Evolutionary conservation across 306 rosid genomes (phyloP).

Genomic region (Crataegus laevigata): DNA sequence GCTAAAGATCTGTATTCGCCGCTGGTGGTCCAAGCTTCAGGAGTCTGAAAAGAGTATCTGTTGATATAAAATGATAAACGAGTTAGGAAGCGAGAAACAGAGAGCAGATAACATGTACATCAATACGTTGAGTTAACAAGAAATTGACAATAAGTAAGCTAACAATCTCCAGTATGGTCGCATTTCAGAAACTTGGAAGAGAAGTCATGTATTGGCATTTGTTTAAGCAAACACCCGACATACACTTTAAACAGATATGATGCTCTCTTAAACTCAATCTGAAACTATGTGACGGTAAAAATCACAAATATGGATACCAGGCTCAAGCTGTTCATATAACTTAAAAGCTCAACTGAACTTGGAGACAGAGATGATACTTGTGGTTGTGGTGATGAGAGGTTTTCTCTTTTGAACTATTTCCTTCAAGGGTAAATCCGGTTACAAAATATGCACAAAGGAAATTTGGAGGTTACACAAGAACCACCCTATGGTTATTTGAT

Average conservation of each 20-base stretch:
- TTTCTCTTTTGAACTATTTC: too few species aligned
- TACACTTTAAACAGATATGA: not conserved
- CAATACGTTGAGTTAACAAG: not conserved
- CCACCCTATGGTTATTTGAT: not conserved
- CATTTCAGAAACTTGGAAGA: not conserved
- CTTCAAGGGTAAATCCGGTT: too few species aligned
- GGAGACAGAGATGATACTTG: too few species aligned
- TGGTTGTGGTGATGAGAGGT: too few species aligned
- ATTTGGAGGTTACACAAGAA: too few species aligned
- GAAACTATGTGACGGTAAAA: not conserved
- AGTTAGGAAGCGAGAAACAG: constrained; percentile 10
- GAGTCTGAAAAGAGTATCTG: constrained; percentile 89
- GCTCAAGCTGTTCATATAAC: too few species aligned
- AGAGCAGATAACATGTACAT: not conserved
- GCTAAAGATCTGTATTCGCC: constrained; percentile 63
- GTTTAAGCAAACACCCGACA: too few species aligned
- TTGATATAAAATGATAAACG: constrained; percentile 16
- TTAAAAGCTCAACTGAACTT: too few species aligned
- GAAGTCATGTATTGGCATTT: not conserved
- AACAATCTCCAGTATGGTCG: not conserved
- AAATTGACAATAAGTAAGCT: not conserved
- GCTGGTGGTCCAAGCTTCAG: constrained; percentile 73
- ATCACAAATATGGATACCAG: not conserved
- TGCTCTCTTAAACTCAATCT: not conserved
- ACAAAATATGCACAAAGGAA: not conserved